These are phyloP conservation scores for Hypocreales sp. DNA, from an alignment of 2,329 filamentous ascomycete species.

Conservation along the genomic window DNA sequence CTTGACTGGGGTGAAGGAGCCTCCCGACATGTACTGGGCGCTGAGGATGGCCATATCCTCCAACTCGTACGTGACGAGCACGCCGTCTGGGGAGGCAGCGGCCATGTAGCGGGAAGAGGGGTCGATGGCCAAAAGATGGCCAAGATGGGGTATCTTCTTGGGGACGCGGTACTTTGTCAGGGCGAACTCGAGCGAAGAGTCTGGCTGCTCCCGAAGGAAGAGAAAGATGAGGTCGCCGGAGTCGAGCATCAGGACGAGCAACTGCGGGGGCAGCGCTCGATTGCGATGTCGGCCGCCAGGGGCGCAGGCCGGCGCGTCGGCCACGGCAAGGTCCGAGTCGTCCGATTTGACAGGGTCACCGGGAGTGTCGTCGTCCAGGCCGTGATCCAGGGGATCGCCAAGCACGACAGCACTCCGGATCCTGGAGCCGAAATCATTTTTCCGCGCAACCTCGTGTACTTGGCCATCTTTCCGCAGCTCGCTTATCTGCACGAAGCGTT, in stretches of 20 bases:
- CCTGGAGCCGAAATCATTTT: slow-evolving; percentile 60
- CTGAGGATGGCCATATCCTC: slow-evolving; percentile 37
- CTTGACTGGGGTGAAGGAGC: slow-evolving; percentile 43
- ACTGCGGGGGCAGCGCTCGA: slow-evolving; percentile 51
- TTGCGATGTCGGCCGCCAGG: slow-evolving; percentile 2
- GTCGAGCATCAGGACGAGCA: slow-evolving; percentile 63
- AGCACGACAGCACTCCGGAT: slow-evolving; percentile 71
- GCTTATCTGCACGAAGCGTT: slow-evolving; percentile 67
- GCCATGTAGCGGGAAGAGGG: slow-evolving; percentile 55
- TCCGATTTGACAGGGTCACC: slow-evolving; percentile 20
- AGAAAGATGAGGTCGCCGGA: slow-evolving; percentile 63
- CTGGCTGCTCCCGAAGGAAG: slow-evolving; percentile 36
- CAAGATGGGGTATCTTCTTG: slow-evolving; percentile 40
- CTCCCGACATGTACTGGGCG: slow-evolving; percentile 27
- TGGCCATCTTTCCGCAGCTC: slow-evolving; percentile 56
- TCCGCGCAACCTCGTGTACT: slow-evolving; percentile 61
- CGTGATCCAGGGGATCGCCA: slow-evolving; percentile 33
- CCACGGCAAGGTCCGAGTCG: slow-evolving; percentile 22
- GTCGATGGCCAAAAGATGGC: slow-evolving; percentile 59
- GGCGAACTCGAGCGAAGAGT: slow-evolving; percentile 41
- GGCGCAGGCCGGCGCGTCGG: slow-evolving; percentile 9
- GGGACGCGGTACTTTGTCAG: slow-evolving; percentile 43
- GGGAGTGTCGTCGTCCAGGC: slow-evolving; percentile 15
- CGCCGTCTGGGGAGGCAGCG: slow-evolving; percentile 52
- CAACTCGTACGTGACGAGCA: slow-evolving; percentile 58